Evolutionary conservation across 2,329 filamentous ascomycete species (phyloP), one percentile per base, ranked within the genome.

Genomic region (Fusarium continuum): DNA sequence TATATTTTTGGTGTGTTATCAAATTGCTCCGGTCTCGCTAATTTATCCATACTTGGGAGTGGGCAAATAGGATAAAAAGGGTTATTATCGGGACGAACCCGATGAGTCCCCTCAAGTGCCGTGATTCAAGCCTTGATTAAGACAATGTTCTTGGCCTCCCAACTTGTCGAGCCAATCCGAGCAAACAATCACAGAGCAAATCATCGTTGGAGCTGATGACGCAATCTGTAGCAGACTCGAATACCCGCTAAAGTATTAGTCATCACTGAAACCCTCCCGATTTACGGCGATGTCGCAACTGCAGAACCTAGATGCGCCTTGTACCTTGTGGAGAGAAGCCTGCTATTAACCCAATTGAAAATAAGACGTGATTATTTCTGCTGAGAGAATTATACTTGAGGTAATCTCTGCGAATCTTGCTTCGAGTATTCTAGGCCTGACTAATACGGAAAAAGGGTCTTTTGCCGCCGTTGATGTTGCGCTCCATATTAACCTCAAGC

Each of bases 261-360:
- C 68, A 71, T 60, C 43, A 29, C 31, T 10, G 16, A 34, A 25
- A 53, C 32, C 19, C 46, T 55, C 43, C 67, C 57, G 52, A 55
- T 57, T n/a, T 23, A 60, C 69, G 55, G 69, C 69, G 65, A 70
- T 71, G 48, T 70, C 69, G 67, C 69, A 70, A 48, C 34, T 19
- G 26, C n/a, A 23, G 34, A 36, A 51, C 19, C 32, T 45, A 39
- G 25, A 28, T 11, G 29, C 32, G 29, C 36, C 29, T 23, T 32
- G 46, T n/a, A n/a, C 28, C 28, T 17, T 19, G 26, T 16, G 50
- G 52, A 44, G 26, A 47, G 39, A 39, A 52, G 29, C 28, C 25
- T 17, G 17, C 19, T 45, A 5, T 23, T 31, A 28, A 38, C 28
- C 48, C 57, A 46, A 47, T 54, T 46, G 31, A 48, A 44, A 34